Base-by-base conservation (phyloP, 2,329 filamentous ascomycete genomes). In the Aspergillus eucalypticola region DNA sequence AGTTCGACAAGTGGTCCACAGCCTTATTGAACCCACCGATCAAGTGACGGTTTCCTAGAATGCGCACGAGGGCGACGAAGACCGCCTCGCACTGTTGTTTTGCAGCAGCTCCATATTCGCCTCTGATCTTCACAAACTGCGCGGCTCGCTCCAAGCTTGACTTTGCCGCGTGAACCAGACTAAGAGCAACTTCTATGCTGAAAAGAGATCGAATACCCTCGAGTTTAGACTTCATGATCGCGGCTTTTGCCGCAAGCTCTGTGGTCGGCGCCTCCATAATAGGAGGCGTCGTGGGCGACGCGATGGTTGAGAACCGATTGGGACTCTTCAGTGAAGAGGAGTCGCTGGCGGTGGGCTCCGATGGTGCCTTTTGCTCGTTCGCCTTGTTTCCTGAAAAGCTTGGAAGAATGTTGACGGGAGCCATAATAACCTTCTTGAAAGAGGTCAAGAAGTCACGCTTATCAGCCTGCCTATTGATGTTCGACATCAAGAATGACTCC, bases 351-450 rank as follows among this genome's bases (percentile, higher is more conserved):
- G 63, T 60, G 5, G 68, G 64, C 19, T 67, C 65, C 5, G 65
- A 50, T 57, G 32, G 32, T 35, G 32, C 11, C 32, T 73, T 75
- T 8, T 67, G 8, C 39, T 70, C 72, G 75, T 76, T 61, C 78
- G 83, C 70, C 87, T 91, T 57, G 83, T 83, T n/a, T 81, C 86
- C 79, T 5, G 85, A 81, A 64, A 91, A 85, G 50, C 85, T 88
- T 1, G 92, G 91, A 3, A 98, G 81, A 8, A 92, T 94, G 55
- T 91, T 96, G 52, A 99, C 94, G 2, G 95, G 95, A 88, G 96
- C 96, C 93, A 99, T 97, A 65, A 99, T 91, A 8, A 99, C 95
- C 76, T 98, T 98, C 73, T 92, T 97, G 82, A 99, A 99, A 0
- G 93, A 96, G 49, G 89, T 95, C 62, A 99, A 74, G 69, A 99